Evolutionary conservation across 495 filamentous ascomycete species (phyloP).

Genomic region (Aspergillus steynii): DNA sequence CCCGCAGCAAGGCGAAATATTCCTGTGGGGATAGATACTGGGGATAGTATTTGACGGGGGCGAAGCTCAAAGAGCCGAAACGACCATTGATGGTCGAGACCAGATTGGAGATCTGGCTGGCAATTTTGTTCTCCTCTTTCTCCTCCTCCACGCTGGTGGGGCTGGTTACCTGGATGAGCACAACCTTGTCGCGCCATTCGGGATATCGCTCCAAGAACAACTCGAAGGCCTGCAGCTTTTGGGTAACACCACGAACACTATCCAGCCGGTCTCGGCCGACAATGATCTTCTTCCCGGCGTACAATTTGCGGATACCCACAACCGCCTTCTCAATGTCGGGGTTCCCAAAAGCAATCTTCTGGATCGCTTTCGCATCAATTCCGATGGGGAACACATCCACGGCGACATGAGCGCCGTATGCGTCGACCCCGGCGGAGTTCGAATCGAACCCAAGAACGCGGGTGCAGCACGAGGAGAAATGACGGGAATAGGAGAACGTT

Average conservation of each 20-base stretch:
- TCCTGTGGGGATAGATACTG: constrained; percentile 85
- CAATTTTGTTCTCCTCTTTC: constrained; percentile 71
- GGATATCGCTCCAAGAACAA: constrained; percentile 84
- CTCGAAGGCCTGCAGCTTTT: constrained; percentile 93
- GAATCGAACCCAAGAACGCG: constrained; percentile 84
- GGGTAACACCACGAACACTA: constrained; percentile 82
- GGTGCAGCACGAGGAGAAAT: constrained; percentile 90
- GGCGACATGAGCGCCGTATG: constrained; percentile 82
- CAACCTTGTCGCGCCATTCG: constrained; percentile 87
- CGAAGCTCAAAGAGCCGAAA: constrained; percentile 80
- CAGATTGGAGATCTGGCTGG: constrained; percentile 81
- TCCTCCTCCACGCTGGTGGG: constrained; percentile 75
- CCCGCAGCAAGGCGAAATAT: constrained; percentile 86
- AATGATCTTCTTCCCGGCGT: constrained; percentile 83
- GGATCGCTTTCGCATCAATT: constrained; percentile 73
- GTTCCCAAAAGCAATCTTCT: constrained; percentile 67
- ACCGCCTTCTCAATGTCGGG: constrained; percentile 67
- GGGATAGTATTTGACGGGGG: constrained; percentile 88
- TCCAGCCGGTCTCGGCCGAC: constrained; percentile 92
- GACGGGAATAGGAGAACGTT: constrained; percentile 86
- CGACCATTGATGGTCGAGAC: constrained; percentile 87
- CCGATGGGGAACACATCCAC: constrained; percentile 92
- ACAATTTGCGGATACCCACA: constrained; percentile 64
- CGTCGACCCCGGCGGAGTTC: constrained; percentile 75
- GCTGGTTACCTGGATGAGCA: constrained; percentile 90